Percentiles rank a stretch among this genome's conserved stretches.
Conservation (phyloP, 441 rosid species). For the Pelargonium myrrhifolium region DNA sequence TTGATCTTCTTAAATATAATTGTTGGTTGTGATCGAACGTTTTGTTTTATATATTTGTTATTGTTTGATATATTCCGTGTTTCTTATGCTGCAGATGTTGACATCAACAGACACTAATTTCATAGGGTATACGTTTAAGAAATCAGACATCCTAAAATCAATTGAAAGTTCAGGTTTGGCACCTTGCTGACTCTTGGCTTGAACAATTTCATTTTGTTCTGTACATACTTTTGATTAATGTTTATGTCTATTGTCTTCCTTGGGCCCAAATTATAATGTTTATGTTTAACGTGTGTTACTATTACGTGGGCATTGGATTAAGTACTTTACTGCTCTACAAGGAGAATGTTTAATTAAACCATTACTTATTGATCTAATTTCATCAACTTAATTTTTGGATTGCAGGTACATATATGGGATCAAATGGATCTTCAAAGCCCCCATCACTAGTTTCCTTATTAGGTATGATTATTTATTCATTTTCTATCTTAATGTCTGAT, state of each 20-base stretch:
- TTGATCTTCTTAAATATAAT: background rate
- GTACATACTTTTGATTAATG: background rate
- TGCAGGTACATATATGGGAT: conserved; percentile 52
- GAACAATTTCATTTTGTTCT: conserved; percentile 4
- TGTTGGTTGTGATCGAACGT: background rate
- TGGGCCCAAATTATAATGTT: background rate
- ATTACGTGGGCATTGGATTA: background rate
- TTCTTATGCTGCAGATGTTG: conserved; percentile 63
- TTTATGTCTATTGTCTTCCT: background rate
- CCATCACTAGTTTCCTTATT: conserved; percentile 77
- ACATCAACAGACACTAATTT: conserved; percentile 85
- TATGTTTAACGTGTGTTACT: background rate
- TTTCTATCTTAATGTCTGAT: too few relatives aligned
- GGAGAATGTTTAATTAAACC: background rate
- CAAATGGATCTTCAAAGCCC: conserved; percentile 53
- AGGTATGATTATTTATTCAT: conserved; percentile 35
- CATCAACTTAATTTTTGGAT: conserved; percentile 17
- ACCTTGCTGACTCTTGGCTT: conserved; percentile 11
- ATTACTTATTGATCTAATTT: background rate
- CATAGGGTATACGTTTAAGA: conserved; percentile 87
- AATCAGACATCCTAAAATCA: conserved; percentile 71
- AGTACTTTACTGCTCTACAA: background rate
- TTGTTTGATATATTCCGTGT: background rate
- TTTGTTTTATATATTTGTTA: background rate
- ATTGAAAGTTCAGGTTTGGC: conserved; percentile 65